Evolutionary conservation across 2,329 filamentous ascomycete species (phyloP), one percentile per base, ranked within the genome.

Genomic region (Chaetomium olivaceum): DNA sequence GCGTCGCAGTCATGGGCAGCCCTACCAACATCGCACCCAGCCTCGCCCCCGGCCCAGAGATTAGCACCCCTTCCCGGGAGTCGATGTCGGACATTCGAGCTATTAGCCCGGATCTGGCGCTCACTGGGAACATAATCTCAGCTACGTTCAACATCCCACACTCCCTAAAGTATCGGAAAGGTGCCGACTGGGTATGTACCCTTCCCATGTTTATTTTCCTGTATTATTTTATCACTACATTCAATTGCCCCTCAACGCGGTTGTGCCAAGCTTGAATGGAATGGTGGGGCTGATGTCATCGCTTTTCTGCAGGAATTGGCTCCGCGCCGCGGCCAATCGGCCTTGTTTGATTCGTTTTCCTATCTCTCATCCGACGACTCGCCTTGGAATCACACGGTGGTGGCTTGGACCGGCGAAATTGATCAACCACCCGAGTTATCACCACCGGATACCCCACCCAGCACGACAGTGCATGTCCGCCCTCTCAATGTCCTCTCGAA

Each of bases 331-430:
- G 94, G 94, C 63, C 94, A 93, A 65, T 97, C 94, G 14, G 93
- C 94, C 19, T 85, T 98, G 39, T 96, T 96, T 78, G 93, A 97
- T 77, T 93, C 93, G 11, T 93, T 98, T 74, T 87, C 89, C 63
- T 89, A 96, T 78, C 87, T 98, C 54, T 91, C 93, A 3, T 96
- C 93, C n/a, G 83, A 90, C 63, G 85, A 90, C 52, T 89, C 90
- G 2, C 88, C 90, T 23, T 98, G 93, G 93, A 92, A 93, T 73
- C 94, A 97, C 79, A 95, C 89, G 0, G 85, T 97, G 6, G 91
- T 98, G 61, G 93, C 92, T 55, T 98, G 94, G 94, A 97, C 94
- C 3, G 94, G 94, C 65, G 94, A 98, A 77, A 90, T 94, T 66
- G 86, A 89, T 64, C 80, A 77, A 4, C 79, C 82, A 2, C 68